Conservation (phyloP, 2,329 filamentous ascomycete species). For the Exophiala aquamarina region DNA sequence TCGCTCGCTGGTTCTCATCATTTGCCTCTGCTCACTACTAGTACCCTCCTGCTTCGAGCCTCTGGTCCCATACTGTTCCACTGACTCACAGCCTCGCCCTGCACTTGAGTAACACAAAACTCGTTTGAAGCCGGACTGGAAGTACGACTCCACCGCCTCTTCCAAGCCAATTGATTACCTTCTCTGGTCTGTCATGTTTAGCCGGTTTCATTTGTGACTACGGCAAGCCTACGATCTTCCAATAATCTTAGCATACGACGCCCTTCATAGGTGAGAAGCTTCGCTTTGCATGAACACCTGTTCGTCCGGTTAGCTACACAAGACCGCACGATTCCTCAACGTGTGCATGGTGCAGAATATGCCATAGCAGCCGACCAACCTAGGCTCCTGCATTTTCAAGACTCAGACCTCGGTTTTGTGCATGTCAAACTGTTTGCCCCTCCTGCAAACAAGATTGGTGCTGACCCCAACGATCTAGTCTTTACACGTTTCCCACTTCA, state of each 20-base stretch:
- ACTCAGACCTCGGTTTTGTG: conserved; percentile 10
- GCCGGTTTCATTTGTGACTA: conserved; percentile 6
- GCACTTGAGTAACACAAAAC: conserved; percentile 1
- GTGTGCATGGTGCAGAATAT: not conserved
- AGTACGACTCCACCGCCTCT: conserved; percentile 18
- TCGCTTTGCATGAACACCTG: conserved; percentile 28
- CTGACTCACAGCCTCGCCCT: conserved; percentile 4
- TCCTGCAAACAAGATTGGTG: not conserved
- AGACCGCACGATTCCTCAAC: not conserved
- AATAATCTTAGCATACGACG: not conserved
- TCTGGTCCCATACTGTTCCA: not conserved
- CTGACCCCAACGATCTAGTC: conserved; percentile 2
- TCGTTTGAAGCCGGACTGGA: conserved; percentile 18
- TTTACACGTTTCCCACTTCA: conserved; percentile 2
- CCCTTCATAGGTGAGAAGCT: conserved; percentile 6
- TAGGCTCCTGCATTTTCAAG: conserved; percentile 5
- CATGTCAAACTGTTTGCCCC: conserved; percentile 10
- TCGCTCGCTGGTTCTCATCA: not conserved
- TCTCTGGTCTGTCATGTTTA: conserved; percentile 1
- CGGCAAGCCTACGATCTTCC: not conserved
- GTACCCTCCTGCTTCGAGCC: not conserved
- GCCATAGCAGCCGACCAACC: not conserved
- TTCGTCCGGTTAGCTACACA: conserved; percentile 18
- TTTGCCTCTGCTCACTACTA: not conserved
- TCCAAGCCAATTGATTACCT: not conserved